Percentiles rank a stretch among this genome's conserved stretches.
Conservation (phyloP, 2,329 filamentous ascomycete genomes). For the Nannizzia gypsea region DNA sequence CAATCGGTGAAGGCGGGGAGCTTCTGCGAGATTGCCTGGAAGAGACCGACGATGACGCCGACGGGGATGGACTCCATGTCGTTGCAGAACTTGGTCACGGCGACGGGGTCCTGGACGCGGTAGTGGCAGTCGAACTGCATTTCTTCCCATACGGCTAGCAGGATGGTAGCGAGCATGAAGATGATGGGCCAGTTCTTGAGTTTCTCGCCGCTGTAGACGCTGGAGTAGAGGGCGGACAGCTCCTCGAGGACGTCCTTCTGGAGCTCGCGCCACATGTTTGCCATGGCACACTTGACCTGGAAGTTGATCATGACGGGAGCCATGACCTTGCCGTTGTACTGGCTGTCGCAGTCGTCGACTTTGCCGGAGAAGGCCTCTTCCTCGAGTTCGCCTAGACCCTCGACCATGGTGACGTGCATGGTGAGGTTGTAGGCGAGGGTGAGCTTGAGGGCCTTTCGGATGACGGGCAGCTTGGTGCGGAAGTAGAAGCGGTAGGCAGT, state of each 20-base stretch:
- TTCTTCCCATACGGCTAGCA: conserved; percentile 92
- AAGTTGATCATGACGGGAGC: conserved; percentile 99
- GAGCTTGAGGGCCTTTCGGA: conserved; percentile 90
- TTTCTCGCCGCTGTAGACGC: conserved; percentile 92
- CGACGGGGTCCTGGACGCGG: conserved; percentile 69
- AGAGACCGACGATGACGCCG: conserved; percentile 89
- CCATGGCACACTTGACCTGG: conserved; percentile 94
- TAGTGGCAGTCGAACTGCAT: conserved; percentile 99
- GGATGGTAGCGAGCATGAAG: conserved; percentile 89
- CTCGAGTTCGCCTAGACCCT: conserved; percentile 67
- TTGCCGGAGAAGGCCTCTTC: conserved; percentile 59
- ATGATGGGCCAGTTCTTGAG: conserved; percentile 99
- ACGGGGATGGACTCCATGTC: conserved; percentile 97
- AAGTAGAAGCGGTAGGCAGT: conserved; percentile 87
- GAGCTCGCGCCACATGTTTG: conserved; percentile 94
- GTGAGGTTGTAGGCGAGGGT: conserved; percentile 94
- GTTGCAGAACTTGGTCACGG: conserved; percentile 85
- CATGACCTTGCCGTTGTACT: conserved; percentile 78
- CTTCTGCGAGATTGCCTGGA: conserved; percentile 97
- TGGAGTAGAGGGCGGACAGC: conserved; percentile 85
- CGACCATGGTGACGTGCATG: conserved; percentile 85
- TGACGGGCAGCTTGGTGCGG: conserved; percentile 76
- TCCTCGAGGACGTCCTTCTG: conserved; percentile 95
- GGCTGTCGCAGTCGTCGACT: conserved; percentile 75
- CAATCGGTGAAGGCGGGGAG: conserved; percentile 85